Evolutionary conservation across 140 eudicot genomes (phyloP), one percentile per base, ranked within the genome.

Genomic region (Flaveria floridana): DNA sequence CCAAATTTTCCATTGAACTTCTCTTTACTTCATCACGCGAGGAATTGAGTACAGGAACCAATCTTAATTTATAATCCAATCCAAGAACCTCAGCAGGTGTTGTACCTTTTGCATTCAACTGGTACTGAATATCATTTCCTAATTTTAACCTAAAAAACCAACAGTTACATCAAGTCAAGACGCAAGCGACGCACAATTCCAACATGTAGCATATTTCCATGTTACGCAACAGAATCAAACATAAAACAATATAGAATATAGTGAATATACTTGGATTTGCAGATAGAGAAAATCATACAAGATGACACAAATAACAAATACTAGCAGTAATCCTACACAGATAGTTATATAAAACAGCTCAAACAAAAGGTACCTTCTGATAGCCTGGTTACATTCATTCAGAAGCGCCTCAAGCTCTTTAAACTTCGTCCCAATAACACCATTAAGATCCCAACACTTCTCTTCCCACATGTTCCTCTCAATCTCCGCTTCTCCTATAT

Each of bases 401-500:
- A 78, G 83, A 19, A 82, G 86, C 34, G 76, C 77, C 85, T 90
- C 89, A 1, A 94, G 94, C 81, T 90, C 97, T 87, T 94, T 86
- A 25, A 82, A 76, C 82, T 85, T 85, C 15, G 86, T 83, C 78
- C 97, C 89, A 6, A 84, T 85, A 2, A 46, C 79, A 34, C 79
- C 61, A 55, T 86, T 86, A 56, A 86, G 79, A 65, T 82, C 91
- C 96, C 97, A 94, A 19, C 75, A 80, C 85, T 94, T 90, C 52
- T 94, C 99, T 84, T 94, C 99, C 99, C 97, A 90, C 3, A 77
- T 79, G 71, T 39, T 88, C 78, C 94, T 83, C 25, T 85, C 84
- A 74, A 73, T 83, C 75, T 94, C 97, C n/a, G 89, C 73, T 44
- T 90, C 97, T 71, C 73, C 86, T 7, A 88, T 88, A 41, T 85